Percentiles rank a stretch among this genome's conserved stretches.
These are phyloP conservation scores for Cadophora luteo-olivacea DNA, from an alignment of 2,329 filamentous ascomycete species.

Conservation along the genomic window DNA sequence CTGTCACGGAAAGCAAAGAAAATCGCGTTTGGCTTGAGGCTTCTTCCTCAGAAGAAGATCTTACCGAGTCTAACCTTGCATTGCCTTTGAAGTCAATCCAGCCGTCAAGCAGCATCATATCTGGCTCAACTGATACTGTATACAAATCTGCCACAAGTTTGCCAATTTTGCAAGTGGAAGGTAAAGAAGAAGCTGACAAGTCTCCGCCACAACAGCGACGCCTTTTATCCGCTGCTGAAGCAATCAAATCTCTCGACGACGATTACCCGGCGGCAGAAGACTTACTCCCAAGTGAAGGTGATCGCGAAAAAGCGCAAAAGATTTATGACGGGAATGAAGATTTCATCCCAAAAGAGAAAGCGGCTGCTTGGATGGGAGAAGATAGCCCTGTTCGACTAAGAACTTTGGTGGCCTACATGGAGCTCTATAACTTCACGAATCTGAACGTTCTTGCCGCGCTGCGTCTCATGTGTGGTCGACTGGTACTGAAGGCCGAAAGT, in stretches of 20 bases:
- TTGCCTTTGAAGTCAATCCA: conserved; percentile 44
- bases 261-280: conserved; percentile 20
- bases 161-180: conserved; percentile 57
- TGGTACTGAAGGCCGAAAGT: conserved; percentile 88
- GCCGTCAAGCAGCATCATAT: conserved; percentile 44
- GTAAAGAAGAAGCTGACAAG: conserved; percentile 46
- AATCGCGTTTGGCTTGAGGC: conserved; percentile 44
- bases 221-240: conserved; percentile 43
- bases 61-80: conserved; percentile 26
- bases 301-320: conserved; percentile 77
- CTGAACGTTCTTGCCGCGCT: conserved; percentile 81
- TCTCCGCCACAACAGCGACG: conserved; percentile 19
- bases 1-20: conserved; percentile 32
- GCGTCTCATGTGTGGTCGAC: conserved; percentile 79
- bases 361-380: conserved; percentile 83
- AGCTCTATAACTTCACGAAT: conserved; percentile 84
- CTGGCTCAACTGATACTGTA: conserved; percentile 51
- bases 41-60: conserved; percentile 43
- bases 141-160: conserved; percentile 56
- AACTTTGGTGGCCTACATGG: conserved; percentile 81
- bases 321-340: conserved; percentile 88
- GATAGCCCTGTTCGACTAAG: conserved; percentile 64
- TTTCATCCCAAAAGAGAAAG: conserved; percentile 78
- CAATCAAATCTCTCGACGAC: conserved; percentile 35
- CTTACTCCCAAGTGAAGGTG: conserved; percentile 53